Evolutionary conservation across 805 yeast species (phyloP), one percentile per base, ranked within the genome.

Genomic region (Wickerhamiella nectarea): DNA sequence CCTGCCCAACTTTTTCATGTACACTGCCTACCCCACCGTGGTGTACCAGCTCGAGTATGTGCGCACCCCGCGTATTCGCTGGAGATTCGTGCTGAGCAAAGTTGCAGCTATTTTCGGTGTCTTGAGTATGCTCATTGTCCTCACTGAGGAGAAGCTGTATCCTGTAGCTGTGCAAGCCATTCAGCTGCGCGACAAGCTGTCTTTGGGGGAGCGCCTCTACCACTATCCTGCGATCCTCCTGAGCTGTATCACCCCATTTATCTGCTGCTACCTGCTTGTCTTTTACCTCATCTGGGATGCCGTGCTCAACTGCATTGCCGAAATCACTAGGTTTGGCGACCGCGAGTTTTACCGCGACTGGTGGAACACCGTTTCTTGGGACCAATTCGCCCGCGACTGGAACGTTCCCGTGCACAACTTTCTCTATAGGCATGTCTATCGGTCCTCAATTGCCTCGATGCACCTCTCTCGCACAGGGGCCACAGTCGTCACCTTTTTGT

Each of bases 341-440:
- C 74, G 98, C 41, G 81, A 81, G 51, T 91, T 91, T 61, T 91
- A 93, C 57, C 89, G 94, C 3, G 82, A 85, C 36, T 93, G 98
- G 98, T 91, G 99, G 98, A 84, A 87, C 53, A 82, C 93, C 48
- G 75, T 80, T 15, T 80, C 84, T 34, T 91, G 96, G 95, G 82
- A 82, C 46, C 87, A 87, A 57, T 91, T 83, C 60, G 80, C 95
- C 9, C 70, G 96, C 50, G 76, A 81, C 49, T 93, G 99, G 98
- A 91, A 91, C 59, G 72, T 74, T 8, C 95, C 97, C 0, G 97
- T 91, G 18, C 95, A 91, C 59, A 73, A 76, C 55, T 91, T 91
- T 52, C 65, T 91, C 47, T 66, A 87, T 36, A 72, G 97, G 51
- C 99, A 93, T 58, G 97, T 91, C 2, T 93, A 91, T 60, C 95